Base-by-base conservation (phyloP, 768 basidiomycete species). In the Naganishia kalamii region DNA sequence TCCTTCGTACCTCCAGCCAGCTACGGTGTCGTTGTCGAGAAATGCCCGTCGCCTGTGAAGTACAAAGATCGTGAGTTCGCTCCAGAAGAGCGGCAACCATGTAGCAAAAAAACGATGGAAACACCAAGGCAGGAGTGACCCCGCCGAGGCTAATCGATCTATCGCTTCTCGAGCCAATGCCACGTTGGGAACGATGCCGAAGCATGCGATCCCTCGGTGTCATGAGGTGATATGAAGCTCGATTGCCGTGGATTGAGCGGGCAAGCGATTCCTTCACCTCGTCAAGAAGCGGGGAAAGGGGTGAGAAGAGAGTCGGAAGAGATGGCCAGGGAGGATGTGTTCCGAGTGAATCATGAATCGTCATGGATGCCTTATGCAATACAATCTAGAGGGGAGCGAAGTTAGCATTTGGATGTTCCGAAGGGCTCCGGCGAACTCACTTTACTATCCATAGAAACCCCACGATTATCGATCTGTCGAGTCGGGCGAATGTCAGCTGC, bases 21-120 rank as follows among this genome's bases (percentile, higher is more conserved):
- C 6, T 27, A 52, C n/a, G 32, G 11, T 52, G 51, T 52, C 51
- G 54, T 57, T 21, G 21, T 7, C 23, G 35, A 29, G 50, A 27
- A 0, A 37, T 77, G 76, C 75, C 68, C 72, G 65, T 70, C 73
- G 72, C 71, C 76, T 75, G 76, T 77, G 76, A 77, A 77, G 76
- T 70, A 73, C 65, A 71, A 63, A 57, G 63, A 60, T 66, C 63
- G 68, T 67, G 52, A 50, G 63, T 40, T 65, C 29, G 43, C 23
- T 62, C 63, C 54, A n/a, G 44, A 60, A 51, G 61, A 50, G 37
- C 47, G 41, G 66, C 61, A 69, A 67, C 65, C 65, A 57, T 67
- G 74, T 74, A 74, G 74, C 76, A 77, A 77, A 77, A 66, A 63
- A 77, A 73, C 72, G 72, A 67, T 66, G 70, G 51, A 43, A 43